Evolutionary conservation across 2,329 filamentous ascomycete genomes (phyloP), one percentile per base, ranked within the genome.

Genomic region (Microcera coccophila): DNA sequence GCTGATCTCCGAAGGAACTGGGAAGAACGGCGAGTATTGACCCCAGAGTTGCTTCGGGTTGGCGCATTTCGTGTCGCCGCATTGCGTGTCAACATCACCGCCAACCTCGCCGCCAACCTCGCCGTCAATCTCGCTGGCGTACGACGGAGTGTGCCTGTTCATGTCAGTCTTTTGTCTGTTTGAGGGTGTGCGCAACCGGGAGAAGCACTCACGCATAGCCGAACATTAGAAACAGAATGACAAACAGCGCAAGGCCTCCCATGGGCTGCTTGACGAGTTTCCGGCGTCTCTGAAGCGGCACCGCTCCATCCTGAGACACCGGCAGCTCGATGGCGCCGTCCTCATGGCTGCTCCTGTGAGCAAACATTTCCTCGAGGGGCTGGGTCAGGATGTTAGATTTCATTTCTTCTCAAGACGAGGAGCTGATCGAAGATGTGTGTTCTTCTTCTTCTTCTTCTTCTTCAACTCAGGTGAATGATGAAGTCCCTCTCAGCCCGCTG

Each of bases 1-100:
- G 14, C 79, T 70, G 38, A 88, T 78, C 3, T 78, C 71, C 1
- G 85, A 89, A 5, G 82, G 76, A 0, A 90, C 83, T 1, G 83
- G 76, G 66, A 87, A 95, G 68, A 82, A 94, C 2, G 90, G 87
- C 15, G 88, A 85, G 64, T 95, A 95, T 62, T 91, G 89, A 42
- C 90, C 90, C 88, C 89, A 95, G 42, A 73, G 76, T 52, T 81
- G 79, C 34, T 10, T 35, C 33, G 84, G 74, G 22, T 76, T 65
- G 36, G 74, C 72, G 64, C 85, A 90, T 39, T 46, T 57, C 12
- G 53, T 62, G 14, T 54, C 5, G 39, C 40, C 37, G 64, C 54
- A 26, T 60, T n/a, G n/a, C n/a, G n/a, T n/a, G n/a, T n/a, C n/a
- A n/a, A n/a, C n/a, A n/a, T n/a, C n/a, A n/a, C n/a, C n/a, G n/a